Evolutionary conservation across 1,139 yeast genomes (phyloP).

Genomic region (Protomyces gravidus): DNA sequence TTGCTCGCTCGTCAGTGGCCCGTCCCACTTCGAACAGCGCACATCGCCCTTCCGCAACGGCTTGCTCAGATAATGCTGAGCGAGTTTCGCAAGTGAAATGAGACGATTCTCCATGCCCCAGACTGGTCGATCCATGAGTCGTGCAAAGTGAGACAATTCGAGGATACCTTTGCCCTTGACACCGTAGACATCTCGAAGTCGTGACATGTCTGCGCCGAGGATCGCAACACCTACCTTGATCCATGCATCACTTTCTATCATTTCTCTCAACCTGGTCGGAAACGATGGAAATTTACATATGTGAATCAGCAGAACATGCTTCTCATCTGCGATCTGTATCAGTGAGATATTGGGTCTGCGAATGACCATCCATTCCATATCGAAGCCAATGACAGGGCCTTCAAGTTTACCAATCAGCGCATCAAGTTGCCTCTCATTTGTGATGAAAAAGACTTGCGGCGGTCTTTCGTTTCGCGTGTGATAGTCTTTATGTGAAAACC

Average conservation of each 20-base stretch:
- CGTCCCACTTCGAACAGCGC: conserved; percentile 15
- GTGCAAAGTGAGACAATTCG: conserved; percentile 20
- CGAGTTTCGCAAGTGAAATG: conserved; percentile 3
- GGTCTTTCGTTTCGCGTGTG: conserved; percentile 3
- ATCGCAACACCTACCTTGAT: conserved; percentile 24
- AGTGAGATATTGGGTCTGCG: conserved; percentile 17
- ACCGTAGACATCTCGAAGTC: conserved; percentile 21
- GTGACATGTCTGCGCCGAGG: conserved; percentile 20
- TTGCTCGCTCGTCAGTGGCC: conserved; percentile 12
- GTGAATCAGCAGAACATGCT: conserved; percentile 17
- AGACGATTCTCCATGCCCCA: conserved; percentile 14
- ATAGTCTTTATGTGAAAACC: conserved; percentile 5
- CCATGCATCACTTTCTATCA: conserved; percentile 9
- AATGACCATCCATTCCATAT: conserved; percentile 16
- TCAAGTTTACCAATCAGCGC: conserved; percentile 10
- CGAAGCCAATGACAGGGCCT: conserved; percentile 19
- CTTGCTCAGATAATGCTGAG: conserved; percentile 12
- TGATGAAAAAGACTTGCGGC: conserved; percentile 15
- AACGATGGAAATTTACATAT: conserved; percentile 11
- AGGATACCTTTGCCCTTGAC: conserved; percentile 21
- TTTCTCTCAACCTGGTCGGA: conserved; percentile 6
- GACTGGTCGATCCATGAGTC: conserved; percentile 13
- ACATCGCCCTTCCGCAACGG: conserved; percentile 16
- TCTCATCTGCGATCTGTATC: conserved; percentile 16
- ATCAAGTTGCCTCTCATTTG: conserved; percentile 20